Conservation (phyloP, 139 green algal genomes). For the Pleodorina starrii region DNA sequence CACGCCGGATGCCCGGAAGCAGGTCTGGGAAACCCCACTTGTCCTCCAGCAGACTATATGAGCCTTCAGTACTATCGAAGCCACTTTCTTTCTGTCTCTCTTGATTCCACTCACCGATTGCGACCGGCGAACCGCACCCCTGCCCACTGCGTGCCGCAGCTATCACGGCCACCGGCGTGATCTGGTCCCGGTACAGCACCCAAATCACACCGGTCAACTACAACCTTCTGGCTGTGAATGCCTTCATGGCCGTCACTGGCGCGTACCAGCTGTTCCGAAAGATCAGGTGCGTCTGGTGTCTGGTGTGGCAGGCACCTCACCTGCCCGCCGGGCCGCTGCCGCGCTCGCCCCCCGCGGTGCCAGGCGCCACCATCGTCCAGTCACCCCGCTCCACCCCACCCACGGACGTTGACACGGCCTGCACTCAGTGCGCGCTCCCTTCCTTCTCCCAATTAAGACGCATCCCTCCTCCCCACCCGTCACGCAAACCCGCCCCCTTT, state of each 20-base stretch:
- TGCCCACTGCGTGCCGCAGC: too few relatives aligned
- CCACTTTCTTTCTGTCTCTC: too few relatives aligned
- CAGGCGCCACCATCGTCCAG: neutral
- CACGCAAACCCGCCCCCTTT: neutral
- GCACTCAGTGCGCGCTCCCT: neutral
- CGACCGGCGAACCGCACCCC: too few relatives aligned
- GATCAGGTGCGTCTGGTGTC: constrained; percentile 35
- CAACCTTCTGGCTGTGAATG: constrained; percentile 90
- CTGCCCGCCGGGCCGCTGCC: neutral
- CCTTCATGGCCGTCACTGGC: constrained; percentile 88
- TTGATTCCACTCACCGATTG: too few relatives aligned
- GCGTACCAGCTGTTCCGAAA: constrained; percentile 91
- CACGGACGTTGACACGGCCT: neutral
- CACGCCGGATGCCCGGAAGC: too few relatives aligned
- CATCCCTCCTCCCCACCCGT: neutral
- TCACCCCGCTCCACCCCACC: too few relatives aligned
- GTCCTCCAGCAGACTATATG: too few relatives aligned
- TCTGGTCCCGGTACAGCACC: constrained; percentile 92
- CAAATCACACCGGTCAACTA: constrained; percentile 92
- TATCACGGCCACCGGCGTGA: constrained; percentile 91
- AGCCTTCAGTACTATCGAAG: too few relatives aligned
- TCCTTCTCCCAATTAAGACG: neutral
- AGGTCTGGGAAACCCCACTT: too few relatives aligned
- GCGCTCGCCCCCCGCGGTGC: too few relatives aligned
- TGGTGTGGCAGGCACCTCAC: neutral